Evolutionary conservation across 257 asterid species (phyloP), one percentile per base, ranked within the genome.

Genomic region (Solanum gracilifrons): DNA sequence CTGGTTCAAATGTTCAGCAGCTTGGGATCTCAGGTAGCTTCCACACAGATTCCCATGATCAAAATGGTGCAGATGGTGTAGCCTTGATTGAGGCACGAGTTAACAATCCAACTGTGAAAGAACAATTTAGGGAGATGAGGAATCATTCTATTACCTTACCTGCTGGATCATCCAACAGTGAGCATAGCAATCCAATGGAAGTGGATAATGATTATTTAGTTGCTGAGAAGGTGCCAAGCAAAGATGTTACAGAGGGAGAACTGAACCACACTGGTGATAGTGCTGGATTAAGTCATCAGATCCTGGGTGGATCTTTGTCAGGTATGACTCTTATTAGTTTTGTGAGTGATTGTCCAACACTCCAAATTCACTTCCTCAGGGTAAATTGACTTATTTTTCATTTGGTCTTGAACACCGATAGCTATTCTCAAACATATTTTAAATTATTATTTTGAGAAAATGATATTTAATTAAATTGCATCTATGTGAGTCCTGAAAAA

Each of bases 241-340:
- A 73, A 23, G 64, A 82, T 85, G 91, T 87, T 55, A 86, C 43
- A 87, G 82, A 86, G 87, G 91, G 73, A 77, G 90, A 89, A 83
- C 33, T 58, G 88, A 87, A 82, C 85, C 87, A 86, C 58, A 73
- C 87, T 29, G 88, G 88, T 64, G 43, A 87, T 85, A 62, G 43
- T 62, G 27, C 73, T 83, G 86, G 88, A 88, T 9, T 79, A 85
- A 82, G 86, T 18, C 51, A 51, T 86, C 88, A 66, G 73, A 91
- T 72, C 80, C 84, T 39, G 51, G 87, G 88, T 82, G 88, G 91
- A 92, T 90, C 92, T 86, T 85, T 48, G 76, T 75, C 92, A 88
- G 96, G 98, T 94, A 89, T 82, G 20, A n/a, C 76, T 88, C 62
- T 85, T 85, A 32, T 88, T 88, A 87, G 20, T 86, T 58, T 79